Evolutionary conservation across 225 moss, liverwort and hornwort species (phyloP), one percentile per base, ranked within the genome.

Genomic region (Bryoerythrophyllum caledonicum): DNA sequence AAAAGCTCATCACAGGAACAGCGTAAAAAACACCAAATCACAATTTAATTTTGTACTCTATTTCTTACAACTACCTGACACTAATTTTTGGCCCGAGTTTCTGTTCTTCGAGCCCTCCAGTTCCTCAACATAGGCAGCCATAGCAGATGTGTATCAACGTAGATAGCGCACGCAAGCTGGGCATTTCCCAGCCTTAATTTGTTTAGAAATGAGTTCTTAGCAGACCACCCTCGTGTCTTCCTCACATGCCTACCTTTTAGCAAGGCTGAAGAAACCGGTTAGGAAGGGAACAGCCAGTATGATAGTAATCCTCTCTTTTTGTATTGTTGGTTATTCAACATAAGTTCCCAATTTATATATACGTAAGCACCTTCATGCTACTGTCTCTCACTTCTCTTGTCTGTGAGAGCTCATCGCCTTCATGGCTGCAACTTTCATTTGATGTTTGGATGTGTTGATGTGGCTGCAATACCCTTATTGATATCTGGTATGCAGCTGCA

Each of bases 1-100:
- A 99, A 69, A 93, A 88, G 52, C 93, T 99, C 52, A 95, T 99
- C 34, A 92, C 88, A 13, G 99, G 99, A 74, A 80, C 90, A 26
- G 91, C 88, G 1, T 89, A 87, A 82, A 32, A n/a, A n/a, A n/a
- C n/a, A 73, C 21, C 44, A 54, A 21, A 67, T 61, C 48, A 28
- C 30, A 71, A 20, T 60, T 54, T 19, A 21, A 56, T 71, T 76
- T 87, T 84, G 77, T 84, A 78, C 65, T 64, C 54, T 80, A 84
- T 51, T n/a, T 14, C 41, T 74, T 37, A 0, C 20, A 66, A 68
- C 15, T 21, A 26, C 58, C 25, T 24, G 62, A 63, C 59, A 44
- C 32, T 44, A 32, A 78, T 78, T 70, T 76, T 67, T 68, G 73
- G 69, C 66, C 38, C 14, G 16, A 27, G 57, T 62, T 48, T 83